Conservation (phyloP, 345 rosid species). For the Clausena lansium region DNA sequence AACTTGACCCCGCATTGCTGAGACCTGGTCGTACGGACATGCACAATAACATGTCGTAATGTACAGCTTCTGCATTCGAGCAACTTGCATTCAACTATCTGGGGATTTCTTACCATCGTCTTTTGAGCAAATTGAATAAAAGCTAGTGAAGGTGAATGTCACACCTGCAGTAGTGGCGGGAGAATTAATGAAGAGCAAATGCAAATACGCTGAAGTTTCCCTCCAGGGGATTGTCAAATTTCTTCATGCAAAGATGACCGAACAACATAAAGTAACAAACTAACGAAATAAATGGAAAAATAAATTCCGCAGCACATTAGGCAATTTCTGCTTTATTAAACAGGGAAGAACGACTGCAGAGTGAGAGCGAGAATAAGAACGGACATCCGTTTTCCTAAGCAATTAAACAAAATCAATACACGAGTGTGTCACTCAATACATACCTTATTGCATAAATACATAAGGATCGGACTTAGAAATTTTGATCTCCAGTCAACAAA, state of each 20-base stretch:
- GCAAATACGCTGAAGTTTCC: conserved; percentile 7
- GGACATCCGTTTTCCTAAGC: not conserved
- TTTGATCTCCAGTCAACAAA: conserved; percentile 3
- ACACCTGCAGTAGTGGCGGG: conserved; percentile 19
- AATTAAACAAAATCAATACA: not conserved
- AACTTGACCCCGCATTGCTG: conserved; percentile 31
- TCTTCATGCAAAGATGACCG: not conserved
- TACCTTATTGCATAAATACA: conserved; percentile 39
- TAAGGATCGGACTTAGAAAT: not conserved
- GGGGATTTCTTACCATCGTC: not conserved
- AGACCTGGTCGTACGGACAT: conserved; percentile 36
- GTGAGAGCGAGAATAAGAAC: not conserved
- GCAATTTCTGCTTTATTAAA: not conserved
- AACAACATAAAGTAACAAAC: not conserved
- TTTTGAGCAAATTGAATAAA: conserved; percentile 12
- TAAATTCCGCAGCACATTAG: not conserved
- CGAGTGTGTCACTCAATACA: not conserved
- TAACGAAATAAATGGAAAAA: too few species aligned
- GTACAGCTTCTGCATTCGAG: not conserved
- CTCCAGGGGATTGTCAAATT: not conserved
- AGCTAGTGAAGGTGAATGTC: not conserved
- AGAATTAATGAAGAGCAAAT: conserved; percentile 16
- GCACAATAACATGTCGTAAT: conserved; percentile 11
- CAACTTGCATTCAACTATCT: conserved; percentile 2
- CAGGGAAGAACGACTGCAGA: not conserved